phyloP scores from a whole-genome alignment of 2,329 filamentous ascomycete species.

The Colletotrichum lentis region DNA sequence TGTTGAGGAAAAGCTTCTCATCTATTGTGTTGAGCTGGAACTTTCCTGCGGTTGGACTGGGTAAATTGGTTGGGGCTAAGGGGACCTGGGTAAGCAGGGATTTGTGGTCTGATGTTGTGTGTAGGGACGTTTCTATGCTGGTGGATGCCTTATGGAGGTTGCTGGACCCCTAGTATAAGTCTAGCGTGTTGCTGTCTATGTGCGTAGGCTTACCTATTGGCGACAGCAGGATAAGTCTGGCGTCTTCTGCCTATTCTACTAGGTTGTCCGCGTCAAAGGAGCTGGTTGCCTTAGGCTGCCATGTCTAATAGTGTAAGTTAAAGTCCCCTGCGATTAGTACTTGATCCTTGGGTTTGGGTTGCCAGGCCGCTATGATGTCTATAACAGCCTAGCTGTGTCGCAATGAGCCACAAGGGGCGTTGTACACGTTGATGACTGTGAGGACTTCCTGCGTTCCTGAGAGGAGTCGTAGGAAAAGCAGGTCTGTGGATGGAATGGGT shows the following conservation, averaged over 20 bases:
- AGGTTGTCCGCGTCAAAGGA: background rate
- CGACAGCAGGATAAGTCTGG: background rate
- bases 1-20: too few species aligned
- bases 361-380: slow-evolving; percentile 2
- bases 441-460: background rate
- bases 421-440: slow-evolving; percentile 7
- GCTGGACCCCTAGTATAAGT: background rate
- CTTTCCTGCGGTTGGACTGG: background rate
- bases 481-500: background rate
- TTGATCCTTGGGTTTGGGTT: slow-evolving; percentile 1
- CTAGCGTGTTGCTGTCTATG: background rate
- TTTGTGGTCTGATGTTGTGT: background rate
- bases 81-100: background rate
- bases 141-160: background rate
- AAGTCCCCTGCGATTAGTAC: background rate
- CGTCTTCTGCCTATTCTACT: background rate
- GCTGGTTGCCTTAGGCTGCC: background rate
- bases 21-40: background rate
- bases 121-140: background rate
- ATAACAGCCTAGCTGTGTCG: background rate
- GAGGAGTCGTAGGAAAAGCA: slow-evolving; percentile 10
- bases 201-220: background rate
- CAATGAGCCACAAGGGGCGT: slow-evolving; percentile 1
- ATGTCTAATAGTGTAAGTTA: background rate
- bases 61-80: background rate